These are phyloP conservation scores for Borovskyia barvae DNA, from an alignment of 208 protist species.

Conservation along the genomic window DNA sequence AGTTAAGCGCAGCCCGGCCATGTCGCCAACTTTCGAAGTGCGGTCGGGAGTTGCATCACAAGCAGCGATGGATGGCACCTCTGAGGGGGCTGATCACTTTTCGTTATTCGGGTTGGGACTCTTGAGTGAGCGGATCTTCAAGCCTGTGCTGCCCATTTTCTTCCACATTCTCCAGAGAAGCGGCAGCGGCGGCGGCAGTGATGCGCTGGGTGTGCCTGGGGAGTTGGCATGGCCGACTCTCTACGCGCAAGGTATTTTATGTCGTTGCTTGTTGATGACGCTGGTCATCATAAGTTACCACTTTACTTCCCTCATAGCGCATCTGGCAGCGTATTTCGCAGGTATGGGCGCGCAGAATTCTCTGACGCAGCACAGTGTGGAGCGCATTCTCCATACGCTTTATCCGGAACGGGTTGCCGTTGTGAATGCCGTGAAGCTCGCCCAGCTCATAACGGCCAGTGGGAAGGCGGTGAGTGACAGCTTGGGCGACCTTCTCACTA, in stretches of 20 bases:
- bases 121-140: slow-evolving; percentile 18
- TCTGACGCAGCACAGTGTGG: slow-evolving; percentile 34
- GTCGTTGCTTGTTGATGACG: slow-evolving; percentile 42
- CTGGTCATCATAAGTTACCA: slow-evolving; percentile 41
- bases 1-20: background rate
- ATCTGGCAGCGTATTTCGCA: slow-evolving; percentile 49
- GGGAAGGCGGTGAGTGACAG: slow-evolving; percentile 33
- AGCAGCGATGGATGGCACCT: no score
- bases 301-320: slow-evolving; percentile 39
- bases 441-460: slow-evolving; percentile 46
- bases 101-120: slow-evolving; percentile 1
- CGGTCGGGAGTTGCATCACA: no score
- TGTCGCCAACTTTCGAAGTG: background rate
- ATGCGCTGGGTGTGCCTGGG: background rate
- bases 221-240: slow-evolving; percentile 3
- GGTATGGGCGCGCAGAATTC: slow-evolving; percentile 34
- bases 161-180: slow-evolving; percentile 4
- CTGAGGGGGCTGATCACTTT: background rate
- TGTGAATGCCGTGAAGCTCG: slow-evolving; percentile 48
- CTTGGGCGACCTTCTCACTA: slow-evolving; percentile 51
- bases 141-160: slow-evolving; percentile 16
- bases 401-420: slow-evolving; percentile 50
- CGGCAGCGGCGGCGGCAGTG: background rate
- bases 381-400: slow-evolving; percentile 28
- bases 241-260: slow-evolving; percentile 32